phyloP scores from a whole-genome alignment of 176 grass and related monocot genomes.

The Juncus effusus region DNA sequence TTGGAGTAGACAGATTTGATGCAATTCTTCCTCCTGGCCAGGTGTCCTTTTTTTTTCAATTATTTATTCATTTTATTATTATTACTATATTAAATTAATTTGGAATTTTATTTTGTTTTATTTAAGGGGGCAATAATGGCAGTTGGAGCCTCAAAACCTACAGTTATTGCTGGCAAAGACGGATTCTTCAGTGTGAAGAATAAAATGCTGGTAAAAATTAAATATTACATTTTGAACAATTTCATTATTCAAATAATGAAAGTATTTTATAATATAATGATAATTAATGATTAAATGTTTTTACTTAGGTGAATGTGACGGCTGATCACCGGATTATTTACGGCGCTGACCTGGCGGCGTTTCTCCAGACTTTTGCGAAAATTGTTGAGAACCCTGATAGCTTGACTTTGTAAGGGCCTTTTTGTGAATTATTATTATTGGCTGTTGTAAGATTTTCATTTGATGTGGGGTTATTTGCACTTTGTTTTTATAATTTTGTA shows the following conservation, averaged over 20 bases:
- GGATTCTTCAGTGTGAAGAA: constrained; percentile 83
- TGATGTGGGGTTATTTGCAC: constrained; percentile 3
- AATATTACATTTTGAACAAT: background rate
- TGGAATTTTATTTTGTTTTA: constrained; percentile 9
- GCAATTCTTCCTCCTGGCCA: constrained; percentile 98
- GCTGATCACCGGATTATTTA: constrained; percentile 95
- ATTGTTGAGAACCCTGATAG: constrained; percentile 69
- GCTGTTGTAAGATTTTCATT: background rate
- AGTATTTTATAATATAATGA: background rate
- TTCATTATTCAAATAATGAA: background rate
- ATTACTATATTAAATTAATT: background rate
- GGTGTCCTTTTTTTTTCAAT: constrained; percentile 39
- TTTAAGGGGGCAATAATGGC: constrained; percentile 95
- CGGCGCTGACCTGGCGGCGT: constrained; percentile 85
- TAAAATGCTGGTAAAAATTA: constrained; percentile 74
- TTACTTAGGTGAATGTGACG: constrained; percentile 83
- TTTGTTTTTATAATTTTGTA: background rate
- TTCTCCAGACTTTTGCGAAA: constrained; percentile 87
- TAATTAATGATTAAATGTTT: constrained; percentile 1
- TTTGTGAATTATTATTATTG: constrained; percentile 10
- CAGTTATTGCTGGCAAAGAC: constrained; percentile 58
- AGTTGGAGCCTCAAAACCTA: constrained; percentile 74
- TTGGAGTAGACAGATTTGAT: constrained; percentile 90
- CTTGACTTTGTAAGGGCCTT: constrained; percentile 52
- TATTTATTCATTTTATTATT: constrained; percentile 17